Base-by-base conservation (phyloP, 163 green algal genomes). In the Scenedesmus sp. region DNA sequence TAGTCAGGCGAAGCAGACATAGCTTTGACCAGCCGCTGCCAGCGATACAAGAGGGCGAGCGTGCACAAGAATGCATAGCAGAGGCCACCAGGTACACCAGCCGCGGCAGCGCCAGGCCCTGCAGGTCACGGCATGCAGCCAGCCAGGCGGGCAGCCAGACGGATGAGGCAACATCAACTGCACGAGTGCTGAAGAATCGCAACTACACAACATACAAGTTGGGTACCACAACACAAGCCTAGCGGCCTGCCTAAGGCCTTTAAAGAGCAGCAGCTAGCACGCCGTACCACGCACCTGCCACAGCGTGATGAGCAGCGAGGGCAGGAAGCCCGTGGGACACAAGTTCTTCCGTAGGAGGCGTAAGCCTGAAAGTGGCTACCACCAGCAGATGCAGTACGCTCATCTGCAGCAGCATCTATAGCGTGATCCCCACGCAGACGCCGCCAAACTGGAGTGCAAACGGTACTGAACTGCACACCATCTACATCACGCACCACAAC, bases 271-370 rank as follows among this genome's bases (percentile, higher is more conserved):
- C 34, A 54, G 70, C 70, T 34, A 26, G 23, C 70, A 26, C 70
- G 20, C 16, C 34, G 34, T 46, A 6, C 82, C 55, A 12, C 85
- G 4, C 64, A 89, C 85, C 92, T 97, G 95, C 95, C 95, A 97
- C 34, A 97, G 73, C 57, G 91, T 94, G 34, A 97, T 93, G 70
- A 97, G 81, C 46, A 97, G 57, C 0, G 94, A 77, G 2, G 96
- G 95, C 85, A 97, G 82, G 67, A 96, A 94, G 64, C 92, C 95
- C 4, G 93, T 96, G n/a, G 97, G 0, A 88, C 60, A 0, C 52
- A 4, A 70, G 46, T 60, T 6, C 16, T 52, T 2, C 62, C n/a
- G 85, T 46, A 46, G 34, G 34, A 46, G 34, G 34, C 34, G 34
- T 46, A 46, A 46, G 34, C 34, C 34, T 46, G 34, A 46, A 46